Conservation (phyloP, 129 eudicot genomes). For the Rutidosis leptorrhynchoides region DNA sequence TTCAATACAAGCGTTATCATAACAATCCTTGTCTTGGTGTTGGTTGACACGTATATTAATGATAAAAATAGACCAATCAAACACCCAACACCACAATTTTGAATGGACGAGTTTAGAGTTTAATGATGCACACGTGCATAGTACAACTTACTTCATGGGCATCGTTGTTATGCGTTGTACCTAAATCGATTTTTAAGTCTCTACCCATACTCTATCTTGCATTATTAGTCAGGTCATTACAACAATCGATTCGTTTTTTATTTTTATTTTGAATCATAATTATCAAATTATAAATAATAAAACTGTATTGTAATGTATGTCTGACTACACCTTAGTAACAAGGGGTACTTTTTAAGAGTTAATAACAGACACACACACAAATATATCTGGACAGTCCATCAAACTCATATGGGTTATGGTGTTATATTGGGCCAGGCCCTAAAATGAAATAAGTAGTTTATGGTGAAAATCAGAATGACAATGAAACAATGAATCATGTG, state of each 20-base stretch:
- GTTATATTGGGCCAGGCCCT: background rate
- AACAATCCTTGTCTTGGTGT: constrained; percentile 17
- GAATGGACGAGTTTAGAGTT: constrained; percentile 18
- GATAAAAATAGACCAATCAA: constrained; percentile 33
- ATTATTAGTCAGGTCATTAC: background rate
- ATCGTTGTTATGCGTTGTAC: constrained; percentile 27
- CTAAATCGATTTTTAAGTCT: constrained; percentile 16
- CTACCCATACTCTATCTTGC: constrained; percentile 33
- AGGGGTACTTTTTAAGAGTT: too few species aligned
- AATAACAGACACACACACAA: too few species aligned
- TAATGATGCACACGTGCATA: constrained; percentile 40
- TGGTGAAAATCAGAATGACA: background rate
- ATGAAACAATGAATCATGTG: too few species aligned
- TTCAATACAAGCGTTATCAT: constrained; percentile 12
- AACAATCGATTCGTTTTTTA: background rate
- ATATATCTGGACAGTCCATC: background rate
- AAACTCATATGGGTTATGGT: background rate
- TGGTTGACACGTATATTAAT: constrained; percentile 16
- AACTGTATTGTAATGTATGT: too few species aligned
- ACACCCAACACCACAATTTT: constrained; percentile 29
- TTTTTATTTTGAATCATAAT: too few species aligned
- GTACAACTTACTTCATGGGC: constrained; percentile 37
- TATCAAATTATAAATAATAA: too few species aligned
- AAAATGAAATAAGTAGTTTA: background rate
- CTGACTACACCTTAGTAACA: too few species aligned